A percentile compares a stretch with the other conserved stretches of the same genome.
Evolutionary conservation across 306 rosid species (phyloP).

Genomic region (Vigna mungo): DNA sequence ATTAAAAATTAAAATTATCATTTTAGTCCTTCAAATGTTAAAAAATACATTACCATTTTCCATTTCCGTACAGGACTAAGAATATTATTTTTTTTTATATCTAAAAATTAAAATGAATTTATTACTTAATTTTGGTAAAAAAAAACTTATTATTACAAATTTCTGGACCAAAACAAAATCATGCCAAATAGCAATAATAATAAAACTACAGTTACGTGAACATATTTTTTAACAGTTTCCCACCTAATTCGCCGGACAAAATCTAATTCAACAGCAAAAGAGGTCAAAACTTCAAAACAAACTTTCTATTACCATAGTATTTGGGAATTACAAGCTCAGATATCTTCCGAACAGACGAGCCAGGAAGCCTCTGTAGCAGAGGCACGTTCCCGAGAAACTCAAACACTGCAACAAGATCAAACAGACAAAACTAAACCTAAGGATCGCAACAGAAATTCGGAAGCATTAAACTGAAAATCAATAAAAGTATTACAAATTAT

Average conservation of each 20-base stretch:
- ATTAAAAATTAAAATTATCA: no score
- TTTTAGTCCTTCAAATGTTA: no score
- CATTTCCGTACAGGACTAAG: no score
- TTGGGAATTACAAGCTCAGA: conserved; percentile 63
- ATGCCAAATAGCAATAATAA: background rate
- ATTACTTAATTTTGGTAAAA: no score
- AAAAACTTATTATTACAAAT: no score
- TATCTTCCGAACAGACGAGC: conserved; percentile 69
- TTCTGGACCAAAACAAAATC: no score
- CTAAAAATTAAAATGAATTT: no score
- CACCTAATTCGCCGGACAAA: background rate
- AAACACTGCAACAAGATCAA: conserved; percentile 61
- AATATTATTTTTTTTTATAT: no score
- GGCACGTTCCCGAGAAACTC: conserved; percentile 88
- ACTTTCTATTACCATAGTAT: conserved; percentile 58
- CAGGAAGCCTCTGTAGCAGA: conserved; percentile 82
- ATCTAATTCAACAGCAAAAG: conserved; percentile 9
- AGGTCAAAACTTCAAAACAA: background rate
- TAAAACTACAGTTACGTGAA: background rate
- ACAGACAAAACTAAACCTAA: background rate
- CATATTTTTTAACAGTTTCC: background rate
- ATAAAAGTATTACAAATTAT: background rate
- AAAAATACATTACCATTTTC: no score
- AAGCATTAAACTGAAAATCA: conserved; percentile 13
- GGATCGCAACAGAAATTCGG: conserved; percentile 12